These are phyloP conservation scores for Nissolia schottii DNA, from an alignment of 306 rosid genomes.

Conservation along the genomic window DNA sequence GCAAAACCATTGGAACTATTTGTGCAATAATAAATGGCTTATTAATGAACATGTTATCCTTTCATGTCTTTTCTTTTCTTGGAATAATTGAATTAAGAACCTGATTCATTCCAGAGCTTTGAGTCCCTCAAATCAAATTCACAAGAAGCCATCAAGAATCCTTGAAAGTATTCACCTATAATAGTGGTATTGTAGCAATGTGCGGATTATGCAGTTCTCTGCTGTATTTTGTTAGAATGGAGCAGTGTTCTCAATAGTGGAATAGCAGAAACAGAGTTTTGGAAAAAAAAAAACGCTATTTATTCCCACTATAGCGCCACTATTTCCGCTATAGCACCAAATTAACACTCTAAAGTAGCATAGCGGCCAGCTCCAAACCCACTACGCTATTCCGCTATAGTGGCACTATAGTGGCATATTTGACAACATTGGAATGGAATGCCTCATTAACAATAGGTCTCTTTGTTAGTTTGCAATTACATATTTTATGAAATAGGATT, in stretches of 20 bases:
- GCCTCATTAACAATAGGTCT: constrained; percentile 9
- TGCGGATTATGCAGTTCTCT: neutral
- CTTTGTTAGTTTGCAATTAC: neutral
- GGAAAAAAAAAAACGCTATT: no score
- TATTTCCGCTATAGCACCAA: no score
- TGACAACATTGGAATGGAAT: no score
- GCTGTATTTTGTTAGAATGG: no score
- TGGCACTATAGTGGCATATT: no score
- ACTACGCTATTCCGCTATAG: no score
- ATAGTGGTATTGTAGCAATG: neutral
- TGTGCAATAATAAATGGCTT: neutral
- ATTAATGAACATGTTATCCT: neutral
- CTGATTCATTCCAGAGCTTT: neutral
- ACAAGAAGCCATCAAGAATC: neutral
- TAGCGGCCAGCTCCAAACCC: no score
- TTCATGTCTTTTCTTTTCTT: neutral
- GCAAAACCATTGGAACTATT: neutral
- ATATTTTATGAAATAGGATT: neutral
- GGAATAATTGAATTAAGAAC: neutral
- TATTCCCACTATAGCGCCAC: no score
- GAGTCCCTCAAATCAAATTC: neutral
- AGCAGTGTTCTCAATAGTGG: no score
- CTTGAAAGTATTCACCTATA: neutral
- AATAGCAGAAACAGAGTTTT: no score
- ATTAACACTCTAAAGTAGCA: no score